phyloP scores from a whole-genome alignment of 1,139 yeast species.

The Saccharomyces hybrid region DNA sequence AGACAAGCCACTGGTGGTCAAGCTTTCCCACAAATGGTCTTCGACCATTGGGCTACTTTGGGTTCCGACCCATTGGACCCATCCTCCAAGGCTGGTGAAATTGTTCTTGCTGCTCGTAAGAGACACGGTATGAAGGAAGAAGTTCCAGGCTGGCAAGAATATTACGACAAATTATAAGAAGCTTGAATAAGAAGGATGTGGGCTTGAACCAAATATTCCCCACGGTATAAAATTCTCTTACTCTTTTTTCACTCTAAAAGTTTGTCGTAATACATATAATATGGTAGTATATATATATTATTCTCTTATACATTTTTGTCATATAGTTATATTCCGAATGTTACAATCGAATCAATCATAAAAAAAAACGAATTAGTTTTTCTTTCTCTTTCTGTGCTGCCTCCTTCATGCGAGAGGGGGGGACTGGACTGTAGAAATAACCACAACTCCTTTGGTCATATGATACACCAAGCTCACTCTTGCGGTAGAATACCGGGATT shows the following conservation, averaged over 20 bases:
- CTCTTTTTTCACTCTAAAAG: background rate
- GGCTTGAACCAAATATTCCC: background rate
- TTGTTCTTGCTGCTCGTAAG: conserved; percentile 85
- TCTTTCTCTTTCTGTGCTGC: too few species aligned
- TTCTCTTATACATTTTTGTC: background rate
- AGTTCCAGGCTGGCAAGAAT: conserved; percentile 99
- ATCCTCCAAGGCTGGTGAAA: conserved; percentile 87
- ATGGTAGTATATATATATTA: background rate
- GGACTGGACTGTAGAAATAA: too few species aligned
- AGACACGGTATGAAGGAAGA: conserved; percentile 95
- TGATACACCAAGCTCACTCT: too few species aligned
- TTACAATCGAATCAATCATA: background rate
- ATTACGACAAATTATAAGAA: conserved; percentile 93
- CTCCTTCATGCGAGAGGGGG: too few species aligned
- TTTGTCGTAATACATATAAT: background rate
- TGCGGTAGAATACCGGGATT: too few species aligned
- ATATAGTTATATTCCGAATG: conserved; percentile 1
- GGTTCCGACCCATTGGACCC: conserved; percentile 90
- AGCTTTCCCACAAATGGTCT: conserved; percentile 99
- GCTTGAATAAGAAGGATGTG: background rate
- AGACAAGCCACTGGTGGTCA: conserved; percentile 99
- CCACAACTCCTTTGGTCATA: too few species aligned
- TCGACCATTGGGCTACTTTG: conserved; percentile 95
- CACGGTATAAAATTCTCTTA: background rate
- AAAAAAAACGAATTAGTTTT: background rate